Evolutionary conservation across 768 basidiomycete genomes (phyloP), one percentile per base, ranked within the genome.

Genomic region (Podaxis rugospora): DNA sequence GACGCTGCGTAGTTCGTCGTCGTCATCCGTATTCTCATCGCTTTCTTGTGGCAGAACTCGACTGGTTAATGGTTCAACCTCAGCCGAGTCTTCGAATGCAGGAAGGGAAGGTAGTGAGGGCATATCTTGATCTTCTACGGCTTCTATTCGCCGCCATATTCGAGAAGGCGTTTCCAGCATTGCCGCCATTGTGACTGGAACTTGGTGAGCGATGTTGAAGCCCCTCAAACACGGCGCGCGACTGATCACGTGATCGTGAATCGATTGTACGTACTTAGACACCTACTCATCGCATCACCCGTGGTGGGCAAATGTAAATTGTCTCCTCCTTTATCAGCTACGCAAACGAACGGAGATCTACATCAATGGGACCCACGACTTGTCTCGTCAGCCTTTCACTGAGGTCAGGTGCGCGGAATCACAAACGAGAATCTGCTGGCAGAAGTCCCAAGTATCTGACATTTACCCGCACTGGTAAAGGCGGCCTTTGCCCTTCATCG

Each of bases 91-190:
- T 32, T 92, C 90, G 67, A 89, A 87, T 1, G 68, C 77, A 5
- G 90, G 89, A 11, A 93, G 72, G 2, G 90, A 90, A 1, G 92
- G 92, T 2, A 94, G 76, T 32, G 92, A 93, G 9, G 92, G 89
- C 78, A 93, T 88, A 64, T 92, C 90, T 64, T 78, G 73, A 62
- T 85, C 83, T 65, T 92, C 88, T n/a, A 82, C 76, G 0, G 82
- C 87, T 71, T 93, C 85, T 54, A 94, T 92, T 50, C 92, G 83
- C 28, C 92, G 82, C 88, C 88, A 90, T 68, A 94, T 86, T 47
- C 91, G 80, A 25, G 92, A 93, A 0, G 92, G 92, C 14, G 92
- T 94, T 72, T 94, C 92, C 7, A 85, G 78, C 74, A 83, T 72
- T 14, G 78, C 78, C 67, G 85, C 79, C 75, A 82, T 81, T 11